Conservation (phyloP, 2,329 filamentous ascomycete species). For the Neophaeococcomyces aloes region DNA sequence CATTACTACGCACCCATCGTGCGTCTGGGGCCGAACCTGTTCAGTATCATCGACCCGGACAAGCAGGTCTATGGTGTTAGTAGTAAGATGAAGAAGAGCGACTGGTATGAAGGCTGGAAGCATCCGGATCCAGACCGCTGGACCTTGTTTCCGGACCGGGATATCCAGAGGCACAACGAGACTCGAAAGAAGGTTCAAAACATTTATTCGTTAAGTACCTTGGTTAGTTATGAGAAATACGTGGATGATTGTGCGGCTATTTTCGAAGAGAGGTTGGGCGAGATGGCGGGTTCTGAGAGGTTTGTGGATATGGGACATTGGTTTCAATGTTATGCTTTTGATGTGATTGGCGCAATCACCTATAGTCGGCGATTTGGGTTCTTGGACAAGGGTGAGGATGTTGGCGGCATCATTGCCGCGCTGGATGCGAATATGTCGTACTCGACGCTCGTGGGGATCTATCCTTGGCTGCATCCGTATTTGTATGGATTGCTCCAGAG, state of each 20-base stretch:
- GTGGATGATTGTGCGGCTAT: conserved; percentile 40
- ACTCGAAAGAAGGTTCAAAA: conserved; percentile 46
- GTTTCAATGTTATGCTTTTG: conserved; percentile 74
- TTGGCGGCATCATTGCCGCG: conserved; percentile 39
- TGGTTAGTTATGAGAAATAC: conserved; percentile 41
- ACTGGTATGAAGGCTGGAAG: conserved; percentile 46
- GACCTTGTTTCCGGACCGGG: conserved; percentile 60
- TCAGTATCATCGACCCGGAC: conserved; percentile 18
- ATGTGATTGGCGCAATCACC: conserved; percentile 45
- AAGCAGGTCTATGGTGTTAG: conserved; percentile 19
- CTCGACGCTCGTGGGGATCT: conserved; percentile 34
- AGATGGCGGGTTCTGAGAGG: conserved; percentile 26
- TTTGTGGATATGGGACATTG: conserved; percentile 38
- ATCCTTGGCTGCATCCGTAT: conserved; percentile 29
- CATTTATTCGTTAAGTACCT: conserved; percentile 39
- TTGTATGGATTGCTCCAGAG: conserved; percentile 26
- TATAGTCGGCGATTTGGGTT: conserved; percentile 62
- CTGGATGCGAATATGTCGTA: conserved; percentile 31
- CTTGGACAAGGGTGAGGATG: conserved; percentile 61
- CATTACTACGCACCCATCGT: conserved; percentile 17
- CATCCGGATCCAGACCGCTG: conserved; percentile 44
- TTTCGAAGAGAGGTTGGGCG: conserved; percentile 29
- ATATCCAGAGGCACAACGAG: conserved; percentile 63
- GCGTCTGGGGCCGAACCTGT: conserved; percentile 17
- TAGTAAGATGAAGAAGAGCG: conserved; percentile 18